A percentile compares a stretch with the other conserved stretches of the same genome.
phyloP scores from a whole-genome alignment of 306 rosid genomes.

The Cicer yamashitae region DNA sequence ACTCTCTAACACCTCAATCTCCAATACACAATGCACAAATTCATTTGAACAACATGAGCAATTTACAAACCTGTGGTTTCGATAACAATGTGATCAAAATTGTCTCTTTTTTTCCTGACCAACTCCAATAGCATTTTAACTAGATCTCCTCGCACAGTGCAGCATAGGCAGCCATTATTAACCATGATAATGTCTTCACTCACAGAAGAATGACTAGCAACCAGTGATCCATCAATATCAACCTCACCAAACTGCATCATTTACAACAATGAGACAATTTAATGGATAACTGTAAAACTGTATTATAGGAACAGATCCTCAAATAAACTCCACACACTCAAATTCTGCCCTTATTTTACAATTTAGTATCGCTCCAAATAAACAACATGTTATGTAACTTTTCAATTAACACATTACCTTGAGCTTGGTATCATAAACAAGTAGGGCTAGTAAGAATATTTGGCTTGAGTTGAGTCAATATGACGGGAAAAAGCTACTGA shows the following conservation, averaged over 20 bases:
- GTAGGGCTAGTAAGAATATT: neutral
- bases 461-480: neutral
- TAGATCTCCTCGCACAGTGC: conserved; percentile 91
- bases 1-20: conserved; percentile 22
- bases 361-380: neutral
- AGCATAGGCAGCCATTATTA: conserved; percentile 91
- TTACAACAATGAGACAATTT: conserved; percentile 17
- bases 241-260: conserved; percentile 95
- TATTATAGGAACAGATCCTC: neutral
- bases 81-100: conserved; percentile 85
- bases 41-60: conserved; percentile 18
- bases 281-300: conserved; percentile 2
- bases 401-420: neutral
- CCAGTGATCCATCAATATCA: conserved; percentile 92
- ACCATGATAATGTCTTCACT: conserved; percentile 87
- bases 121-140: conserved; percentile 87
- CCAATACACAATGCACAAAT: conserved; percentile 15
- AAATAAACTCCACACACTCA: neutral
- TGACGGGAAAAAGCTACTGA: neutral
- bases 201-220: conserved; percentile 83
- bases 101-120: conserved; percentile 72
- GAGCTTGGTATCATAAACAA: conserved; percentile 3
- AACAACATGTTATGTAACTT: conserved; percentile 11
- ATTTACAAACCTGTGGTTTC: conserved; percentile 82
- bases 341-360: conserved; percentile 14